Evolutionary conservation across 441 rosid species (phyloP), one percentile per base, ranked within the genome.

Genomic region (Viola pubescens): DNA sequence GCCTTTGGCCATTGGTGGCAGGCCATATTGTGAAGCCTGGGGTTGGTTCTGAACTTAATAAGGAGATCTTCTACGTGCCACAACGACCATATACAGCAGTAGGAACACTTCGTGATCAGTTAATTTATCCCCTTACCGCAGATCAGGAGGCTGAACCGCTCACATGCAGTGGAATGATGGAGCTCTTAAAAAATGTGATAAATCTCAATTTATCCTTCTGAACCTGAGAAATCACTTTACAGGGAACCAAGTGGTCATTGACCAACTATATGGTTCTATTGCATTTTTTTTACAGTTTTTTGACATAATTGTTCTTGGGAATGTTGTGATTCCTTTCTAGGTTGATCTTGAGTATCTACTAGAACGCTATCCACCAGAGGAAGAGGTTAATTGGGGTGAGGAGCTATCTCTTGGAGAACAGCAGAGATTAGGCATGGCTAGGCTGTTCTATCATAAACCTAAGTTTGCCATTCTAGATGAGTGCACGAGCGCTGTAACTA

Each of bases 381-480:
- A 80, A 69, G 99, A 91, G 79, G 87, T 89, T 54, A 95, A 89
- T 49, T 95, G 99, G 99, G 99, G 97, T 37, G 97, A 95, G 69
- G 98, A 91, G 75, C 76, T 95, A 62, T 95, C 99, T 70, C 76
- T 95, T 16, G 99, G 99, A 65, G 99, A 95, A 82, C 99, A 95
- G 75, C 99, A 95, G 73, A 89, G 94, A 73, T 74, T 95, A 69
- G 99, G 99, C 63, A 95, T 95, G 98, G 99, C 99, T 50, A 86
- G 99, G 71, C 73, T 95, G 60, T 91, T 95, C 76, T 95, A 91
- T 67, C 99, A 95, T 78, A 95, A 80, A 75, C 99, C 99, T 62
- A 95, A 86, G 68, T 95, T 95, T 91, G 99, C 99, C 68, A 95
- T 95, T 81, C 98, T 95, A 72, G 99, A 95, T 74, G 99, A 91